Percentiles rank a stretch among this genome's conserved stretches.
These are phyloP conservation scores for Nannizziopsis arthrosporioides DNA, from an alignment of 2,329 filamentous ascomycete species.

Conservation along the genomic window DNA sequence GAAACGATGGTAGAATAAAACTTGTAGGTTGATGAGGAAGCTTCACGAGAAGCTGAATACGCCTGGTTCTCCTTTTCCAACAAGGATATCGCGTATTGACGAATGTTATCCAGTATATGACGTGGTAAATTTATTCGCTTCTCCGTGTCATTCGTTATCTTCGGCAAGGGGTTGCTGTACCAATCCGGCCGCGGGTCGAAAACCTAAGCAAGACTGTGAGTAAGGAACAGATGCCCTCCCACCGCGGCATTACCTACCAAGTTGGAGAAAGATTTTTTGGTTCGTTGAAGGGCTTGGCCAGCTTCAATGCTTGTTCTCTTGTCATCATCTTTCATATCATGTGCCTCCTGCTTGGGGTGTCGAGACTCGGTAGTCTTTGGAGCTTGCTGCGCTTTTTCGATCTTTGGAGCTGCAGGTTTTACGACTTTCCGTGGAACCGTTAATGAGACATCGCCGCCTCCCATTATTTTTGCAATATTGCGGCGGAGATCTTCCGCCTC, in stretches of 20 bases:
- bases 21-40: constrained; percentile 77
- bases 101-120: constrained; percentile 45
- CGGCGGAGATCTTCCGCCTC: constrained; percentile 32
- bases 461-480: constrained; percentile 24
- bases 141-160: constrained; percentile 38
- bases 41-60: constrained; percentile 59
- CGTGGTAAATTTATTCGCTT: constrained; percentile 39
- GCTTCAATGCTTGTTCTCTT: background rate
- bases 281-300: background rate
- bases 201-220: constrained; percentile 30
- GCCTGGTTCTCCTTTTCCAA: constrained; percentile 65
- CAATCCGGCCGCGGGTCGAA: constrained; percentile 56
- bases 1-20: constrained; percentile 97
- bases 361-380: background rate
- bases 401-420: constrained; percentile 19
- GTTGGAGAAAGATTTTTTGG: constrained; percentile 8
- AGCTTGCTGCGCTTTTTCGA: background rate
- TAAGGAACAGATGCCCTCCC: background rate
- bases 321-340: constrained; percentile 22
- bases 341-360: constrained; percentile 15
- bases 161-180: constrained; percentile 49
- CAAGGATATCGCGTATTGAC: constrained; percentile 57
- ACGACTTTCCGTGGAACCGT: constrained; percentile 21
- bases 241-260: constrained; percentile 3
- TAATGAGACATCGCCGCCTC: constrained; percentile 21